These are phyloP conservation scores for Daldinia eschscholtzii DNA, from an alignment of 2,329 filamentous ascomycete genomes.

Conservation along the genomic window DNA sequence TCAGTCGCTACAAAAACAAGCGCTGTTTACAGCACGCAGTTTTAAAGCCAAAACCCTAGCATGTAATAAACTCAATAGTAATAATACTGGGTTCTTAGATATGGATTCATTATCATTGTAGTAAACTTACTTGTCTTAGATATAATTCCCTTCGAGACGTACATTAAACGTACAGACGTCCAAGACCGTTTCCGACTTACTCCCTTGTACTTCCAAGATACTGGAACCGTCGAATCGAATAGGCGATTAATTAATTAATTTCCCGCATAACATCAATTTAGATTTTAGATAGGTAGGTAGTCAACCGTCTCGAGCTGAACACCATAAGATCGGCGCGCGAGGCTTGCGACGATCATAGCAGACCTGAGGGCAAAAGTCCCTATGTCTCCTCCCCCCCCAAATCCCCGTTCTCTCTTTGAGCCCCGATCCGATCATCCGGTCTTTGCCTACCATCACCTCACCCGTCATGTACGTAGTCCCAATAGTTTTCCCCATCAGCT, in stretches of 20 bases:
- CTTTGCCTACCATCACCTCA: background rate
- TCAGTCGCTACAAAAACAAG: background rate
- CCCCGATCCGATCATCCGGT: constrained; percentile 16
- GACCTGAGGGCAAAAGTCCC: constrained; percentile 27
- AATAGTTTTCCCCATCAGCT: constrained; percentile 12
- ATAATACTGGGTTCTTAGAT: background rate
- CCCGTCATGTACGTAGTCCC: background rate
- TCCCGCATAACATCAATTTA: constrained; percentile 12
- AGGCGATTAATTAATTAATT: background rate
- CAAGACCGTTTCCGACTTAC: background rate
- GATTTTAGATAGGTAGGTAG: constrained; percentile 2
- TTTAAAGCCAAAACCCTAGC: background rate
- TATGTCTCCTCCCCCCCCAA: background rate
- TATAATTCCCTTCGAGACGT: background rate
- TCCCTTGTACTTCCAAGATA: background rate
- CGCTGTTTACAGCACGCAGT: background rate
- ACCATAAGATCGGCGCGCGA: constrained; percentile 18
- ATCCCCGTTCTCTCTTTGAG: background rate
- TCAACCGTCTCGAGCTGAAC: constrained; percentile 4
- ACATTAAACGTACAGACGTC: background rate
- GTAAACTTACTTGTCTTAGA: background rate
- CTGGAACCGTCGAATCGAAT: background rate
- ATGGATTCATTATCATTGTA: too few relatives aligned
- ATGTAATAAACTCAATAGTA: background rate
- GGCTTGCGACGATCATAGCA: constrained; percentile 31